phyloP scores from a whole-genome alignment of 116 monocot species.

The Zostera marina region DNA sequence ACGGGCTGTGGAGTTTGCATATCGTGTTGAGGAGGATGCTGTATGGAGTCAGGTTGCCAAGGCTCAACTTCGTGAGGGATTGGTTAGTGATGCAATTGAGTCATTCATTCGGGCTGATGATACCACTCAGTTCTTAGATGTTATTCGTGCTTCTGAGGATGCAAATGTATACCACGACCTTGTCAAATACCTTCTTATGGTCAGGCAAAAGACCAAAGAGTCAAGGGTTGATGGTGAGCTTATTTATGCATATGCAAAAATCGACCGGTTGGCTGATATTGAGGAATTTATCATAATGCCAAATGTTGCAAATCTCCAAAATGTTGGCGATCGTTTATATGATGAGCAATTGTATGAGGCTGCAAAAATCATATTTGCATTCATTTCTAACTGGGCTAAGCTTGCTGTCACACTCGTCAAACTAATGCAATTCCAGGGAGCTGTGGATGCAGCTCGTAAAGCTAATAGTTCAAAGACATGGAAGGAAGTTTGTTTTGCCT shows the following conservation, averaged over 20 bases:
- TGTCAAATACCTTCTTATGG: constrained; percentile 92
- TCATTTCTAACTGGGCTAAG: constrained; percentile 99
- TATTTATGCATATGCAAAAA: constrained; percentile 96
- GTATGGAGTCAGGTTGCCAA: constrained; percentile 99
- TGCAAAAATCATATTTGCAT: constrained; percentile 96
- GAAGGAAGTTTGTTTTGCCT: constrained; percentile 94
- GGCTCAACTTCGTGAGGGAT: constrained; percentile 83
- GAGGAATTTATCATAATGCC: constrained; percentile 99
- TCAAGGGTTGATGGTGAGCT: constrained; percentile 96
- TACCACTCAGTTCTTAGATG: constrained; percentile 84
- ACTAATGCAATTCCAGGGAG: constrained; percentile 94
- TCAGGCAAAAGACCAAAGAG: constrained; percentile 87
- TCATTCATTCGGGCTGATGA: constrained; percentile 99
- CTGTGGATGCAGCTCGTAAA: constrained; percentile 80
- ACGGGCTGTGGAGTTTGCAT: constrained; percentile 93
- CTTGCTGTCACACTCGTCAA: constrained; percentile 85
- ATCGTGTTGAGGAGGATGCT: constrained; percentile 96
- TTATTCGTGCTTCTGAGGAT: constrained; percentile 82
- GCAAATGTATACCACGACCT: constrained; percentile 88
- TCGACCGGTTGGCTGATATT: constrained; percentile 81
- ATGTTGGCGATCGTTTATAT: constrained; percentile 87
- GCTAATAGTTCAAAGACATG: constrained; percentile 90
- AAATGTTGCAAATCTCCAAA: constrained; percentile 97
- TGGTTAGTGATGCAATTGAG: constrained; percentile 97
- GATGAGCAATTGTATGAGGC: constrained; percentile 95